Base-by-base conservation (phyloP, 2,329 filamentous ascomycete genomes). In the Rhynchosporium secalis region DNA sequence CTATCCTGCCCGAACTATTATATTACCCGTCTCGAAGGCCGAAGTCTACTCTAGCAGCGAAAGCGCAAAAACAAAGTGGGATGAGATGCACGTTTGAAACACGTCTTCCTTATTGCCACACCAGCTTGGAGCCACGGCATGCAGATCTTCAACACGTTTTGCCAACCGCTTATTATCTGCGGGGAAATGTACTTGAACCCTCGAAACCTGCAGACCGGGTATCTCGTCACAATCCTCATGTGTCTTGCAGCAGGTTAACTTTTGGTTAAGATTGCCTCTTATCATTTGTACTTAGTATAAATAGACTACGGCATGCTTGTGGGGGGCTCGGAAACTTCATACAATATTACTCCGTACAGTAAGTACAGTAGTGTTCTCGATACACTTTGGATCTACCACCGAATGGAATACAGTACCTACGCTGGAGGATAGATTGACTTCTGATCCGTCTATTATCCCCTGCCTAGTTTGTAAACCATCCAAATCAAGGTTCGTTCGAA, bases 241-340 rank as follows among this genome's bases (percentile, higher is more conserved):
- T 52, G 13, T 52, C 49, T 38, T 40, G 49, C 49, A 52, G 49
- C 49, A 4, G n/a, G 28, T 51, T 38, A 52, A 20, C 20, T 20
- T n/a, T 52, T 26, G 49, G 36, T 38, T 52, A 52, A 52, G 49
- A 52, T 52, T 33, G 31, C 49, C n/a, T 52, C 15, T 26, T 52
- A 52, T 52, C 29, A 51, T 51, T 51, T 31, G 48, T 20, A 20
- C 20, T 20, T 20, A 20, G 20, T 20, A 20, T 20, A 20, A 20
- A 20, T 20, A 20, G 47, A 38, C 49, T 9, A 38, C 49, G 31
- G 49, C 48, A 33, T 51, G 48, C 36, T 36, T 36, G 4, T 29
- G 20, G 31, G 48, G 20, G 31, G 29, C 48, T 51, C 48, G 29
- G 48, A 51, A 36, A 36, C 47, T 20, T 1, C 20, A 20, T 20